phyloP scores from a whole-genome alignment of 2,329 filamentous ascomycete genomes.

The Colletotrichum caudatum region DNA sequence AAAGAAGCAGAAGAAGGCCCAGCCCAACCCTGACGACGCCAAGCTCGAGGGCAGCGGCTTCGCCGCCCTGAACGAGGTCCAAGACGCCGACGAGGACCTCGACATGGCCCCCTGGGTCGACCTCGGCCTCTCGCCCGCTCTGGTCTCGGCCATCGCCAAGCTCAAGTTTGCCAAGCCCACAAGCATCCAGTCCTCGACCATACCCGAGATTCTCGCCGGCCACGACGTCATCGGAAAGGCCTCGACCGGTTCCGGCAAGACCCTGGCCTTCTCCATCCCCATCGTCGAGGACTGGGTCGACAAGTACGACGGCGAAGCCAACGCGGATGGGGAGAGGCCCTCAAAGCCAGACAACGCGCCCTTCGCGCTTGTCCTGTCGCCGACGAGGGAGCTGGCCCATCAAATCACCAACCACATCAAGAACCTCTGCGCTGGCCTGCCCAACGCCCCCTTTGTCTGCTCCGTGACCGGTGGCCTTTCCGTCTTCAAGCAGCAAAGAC shows the following conservation, averaged over 20 bases:
- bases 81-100: slow-evolving; percentile 70
- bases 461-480: slow-evolving; percentile 93
- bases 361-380: slow-evolving; percentile 85
- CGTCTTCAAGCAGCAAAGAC: slow-evolving; percentile 92
- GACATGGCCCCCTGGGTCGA: slow-evolving; percentile 84
- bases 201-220: slow-evolving; percentile 84
- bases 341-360: slow-evolving; percentile 60
- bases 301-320: slow-evolving; percentile 41
- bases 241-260: slow-evolving; percentile 96
- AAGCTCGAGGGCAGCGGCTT: slow-evolving; percentile 65
- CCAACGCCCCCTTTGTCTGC: slow-evolving; percentile 78
- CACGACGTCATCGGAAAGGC: slow-evolving; percentile 97
- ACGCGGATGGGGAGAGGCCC: slow-evolving; percentile 47
- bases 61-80: slow-evolving; percentile 64
- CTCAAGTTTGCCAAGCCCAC: slow-evolving; percentile 87
- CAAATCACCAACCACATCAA: slow-evolving; percentile 88
- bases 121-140: slow-evolving; percentile 77
- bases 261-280: slow-evolving; percentile 92
- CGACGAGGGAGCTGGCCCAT: slow-evolving; percentile 92
- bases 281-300: slow-evolving; percentile 87
- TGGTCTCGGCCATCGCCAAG: slow-evolving; percentile 80
- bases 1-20: slow-evolving; percentile 50
- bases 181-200: slow-evolving; percentile 80
- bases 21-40: slow-evolving; percentile 52
- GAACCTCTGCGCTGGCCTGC: slow-evolving; percentile 73